A percentile compares a stretch with the other conserved stretches of the same genome.
Evolutionary conservation across 805 yeast genomes (phyloP).

Genomic region (Saccharomycopsis javanensis): DNA sequence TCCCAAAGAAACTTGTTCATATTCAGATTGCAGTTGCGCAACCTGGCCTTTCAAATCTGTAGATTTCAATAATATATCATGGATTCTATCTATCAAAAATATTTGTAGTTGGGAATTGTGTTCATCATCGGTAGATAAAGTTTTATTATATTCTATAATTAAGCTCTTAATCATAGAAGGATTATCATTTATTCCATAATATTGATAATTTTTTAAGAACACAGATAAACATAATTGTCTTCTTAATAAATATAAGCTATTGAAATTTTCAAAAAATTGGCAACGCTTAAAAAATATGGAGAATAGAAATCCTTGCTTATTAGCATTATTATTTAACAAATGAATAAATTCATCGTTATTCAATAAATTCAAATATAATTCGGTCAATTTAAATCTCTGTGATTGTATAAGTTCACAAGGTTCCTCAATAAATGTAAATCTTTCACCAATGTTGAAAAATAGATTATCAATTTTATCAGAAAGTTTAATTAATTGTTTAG

Average conservation of each 20-base stretch:
- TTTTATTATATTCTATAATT: not conserved
- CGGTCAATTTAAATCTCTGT: not conserved
- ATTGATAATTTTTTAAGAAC: not conserved
- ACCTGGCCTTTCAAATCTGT: not conserved
- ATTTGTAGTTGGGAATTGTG: not conserved
- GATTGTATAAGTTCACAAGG: not conserved
- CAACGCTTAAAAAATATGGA: not conserved
- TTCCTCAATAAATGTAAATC: not conserved
- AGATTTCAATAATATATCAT: not conserved
- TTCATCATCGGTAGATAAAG: not conserved
- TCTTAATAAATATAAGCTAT: not conserved
- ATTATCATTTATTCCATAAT: not conserved
- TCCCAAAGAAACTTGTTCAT: not conserved
- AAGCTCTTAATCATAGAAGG: slow-evolving; percentile 1
- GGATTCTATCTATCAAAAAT: not conserved
- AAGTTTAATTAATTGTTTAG: not conserved
- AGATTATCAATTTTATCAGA: not conserved
- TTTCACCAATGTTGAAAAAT: not conserved
- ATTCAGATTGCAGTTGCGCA: not conserved
- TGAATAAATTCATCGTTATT: not conserved
- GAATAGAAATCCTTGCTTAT: not conserved
- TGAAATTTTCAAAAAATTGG: not conserved
- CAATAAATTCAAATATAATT: not conserved
- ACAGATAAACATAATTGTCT: not conserved
- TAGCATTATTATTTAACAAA: not conserved